Conservation (phyloP, 1,284 basidiomycete species). For the Inonotus hispidus region DNA sequence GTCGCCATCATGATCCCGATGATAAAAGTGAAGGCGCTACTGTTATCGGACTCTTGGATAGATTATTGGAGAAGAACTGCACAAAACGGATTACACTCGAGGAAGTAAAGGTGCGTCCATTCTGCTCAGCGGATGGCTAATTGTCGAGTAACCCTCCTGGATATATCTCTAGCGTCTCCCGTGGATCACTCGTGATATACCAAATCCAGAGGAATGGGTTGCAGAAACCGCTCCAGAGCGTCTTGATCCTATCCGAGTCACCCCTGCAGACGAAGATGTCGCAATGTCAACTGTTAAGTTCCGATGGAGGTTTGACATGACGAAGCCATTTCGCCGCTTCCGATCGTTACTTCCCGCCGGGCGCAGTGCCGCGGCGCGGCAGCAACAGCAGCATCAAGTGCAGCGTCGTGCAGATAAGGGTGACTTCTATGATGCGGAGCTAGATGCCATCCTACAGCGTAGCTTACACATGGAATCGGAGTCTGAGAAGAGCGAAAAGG, state of each 20-base stretch:
- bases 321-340: constrained; percentile 4
- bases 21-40: constrained; percentile 48
- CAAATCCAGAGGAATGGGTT: constrained; percentile 75
- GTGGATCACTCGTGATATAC: constrained; percentile 78
- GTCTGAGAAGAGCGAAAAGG: neutral
- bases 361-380: neutral
- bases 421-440: neutral
- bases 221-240: constrained; percentile 63
- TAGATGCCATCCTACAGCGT: neutral
- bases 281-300: constrained; percentile 66
- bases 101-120: constrained; percentile 72
- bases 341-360: constrained; percentile 1
- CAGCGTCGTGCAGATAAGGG: neutral
- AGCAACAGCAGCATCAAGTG: constrained; percentile 1
- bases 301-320: constrained; percentile 31
- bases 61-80: constrained; percentile 82
- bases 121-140: constrained; percentile 1
- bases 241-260: constrained; percentile 59
- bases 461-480: neutral
- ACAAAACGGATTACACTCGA: constrained; percentile 75
- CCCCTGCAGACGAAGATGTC: constrained; percentile 74
- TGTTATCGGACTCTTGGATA: constrained; percentile 69
- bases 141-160: neutral
- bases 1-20: constrained; percentile 19
- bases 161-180: constrained; percentile 43